A percentile compares a stretch with the other conserved stretches of the same genome.
phyloP scores from a whole-genome alignment of 1,284 basidiomycete genomes.

The Fomitopsis schrenkii region DNA sequence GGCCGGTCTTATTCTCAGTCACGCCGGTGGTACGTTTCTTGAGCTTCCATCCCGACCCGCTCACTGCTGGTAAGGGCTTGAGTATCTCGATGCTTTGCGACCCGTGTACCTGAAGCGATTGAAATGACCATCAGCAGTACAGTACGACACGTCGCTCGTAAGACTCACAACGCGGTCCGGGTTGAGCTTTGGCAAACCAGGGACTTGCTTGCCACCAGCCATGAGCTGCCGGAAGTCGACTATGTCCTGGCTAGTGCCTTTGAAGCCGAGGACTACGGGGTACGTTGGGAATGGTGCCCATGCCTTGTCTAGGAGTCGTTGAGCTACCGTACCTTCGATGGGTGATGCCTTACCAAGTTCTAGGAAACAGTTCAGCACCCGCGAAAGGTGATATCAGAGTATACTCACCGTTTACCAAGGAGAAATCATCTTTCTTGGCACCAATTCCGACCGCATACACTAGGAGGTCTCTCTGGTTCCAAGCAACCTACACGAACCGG shows the following conservation, averaged over 20 bases:
- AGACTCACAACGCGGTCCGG: conserved; percentile 58
- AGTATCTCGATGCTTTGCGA: conserved; percentile 72
- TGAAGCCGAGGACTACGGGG: conserved; percentile 49
- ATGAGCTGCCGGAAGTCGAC: conserved; percentile 58
- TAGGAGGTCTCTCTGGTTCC: conserved; percentile 69
- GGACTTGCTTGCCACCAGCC: conserved; percentile 36
- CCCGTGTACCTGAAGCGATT: conserved; percentile 50
- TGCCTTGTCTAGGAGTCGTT: conserved; percentile 34
- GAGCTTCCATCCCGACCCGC: conserved; percentile 65
- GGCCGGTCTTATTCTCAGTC: conserved; percentile 78
- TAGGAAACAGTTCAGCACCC: conserved; percentile 7
- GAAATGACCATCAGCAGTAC: not conserved
- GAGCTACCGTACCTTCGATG: not conserved
- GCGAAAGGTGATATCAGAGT: too few species aligned
- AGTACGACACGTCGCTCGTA: not conserved
- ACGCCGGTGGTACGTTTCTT: conserved; percentile 58
- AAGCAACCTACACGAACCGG: conserved; percentile 45
- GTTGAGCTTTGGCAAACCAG: conserved; percentile 64
- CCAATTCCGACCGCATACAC: conserved; percentile 68
- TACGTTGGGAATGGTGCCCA: conserved; percentile 55
- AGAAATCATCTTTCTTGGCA: conserved; percentile 61
- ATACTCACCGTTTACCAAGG: conserved; percentile 57
- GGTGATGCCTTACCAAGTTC: conserved; percentile 23
- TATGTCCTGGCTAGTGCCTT: conserved; percentile 62
- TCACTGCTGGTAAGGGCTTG: conserved; percentile 61